A percentile compares a stretch with the other conserved stretches of the same genome.
These are phyloP conservation scores for Guillardia theta DNA, from an alignment of 78 protist species.

Conservation along the genomic window DNA sequence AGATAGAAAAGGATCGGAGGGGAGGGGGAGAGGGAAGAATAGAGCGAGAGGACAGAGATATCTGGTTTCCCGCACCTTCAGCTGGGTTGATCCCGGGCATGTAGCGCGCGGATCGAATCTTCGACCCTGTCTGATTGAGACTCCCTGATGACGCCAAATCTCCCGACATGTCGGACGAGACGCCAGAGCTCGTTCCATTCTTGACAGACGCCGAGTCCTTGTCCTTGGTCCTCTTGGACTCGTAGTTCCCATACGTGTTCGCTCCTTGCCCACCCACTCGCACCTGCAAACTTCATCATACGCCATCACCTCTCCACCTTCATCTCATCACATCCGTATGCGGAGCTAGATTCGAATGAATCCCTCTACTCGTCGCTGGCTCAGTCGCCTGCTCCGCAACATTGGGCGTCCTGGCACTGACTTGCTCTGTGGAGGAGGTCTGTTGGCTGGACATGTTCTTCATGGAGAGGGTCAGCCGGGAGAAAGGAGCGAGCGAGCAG, in stretches of 20 bases:
- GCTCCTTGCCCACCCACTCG: neutral
- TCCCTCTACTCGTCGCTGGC: too few species aligned
- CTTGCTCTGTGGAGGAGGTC: too few species aligned
- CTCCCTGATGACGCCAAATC: neutral
- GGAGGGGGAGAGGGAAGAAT: too few species aligned
- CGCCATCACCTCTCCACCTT: neutral
- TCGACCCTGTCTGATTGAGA: neutral
- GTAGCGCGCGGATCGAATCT: neutral
- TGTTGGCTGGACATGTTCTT: neutral
- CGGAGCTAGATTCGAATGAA: too few species aligned
- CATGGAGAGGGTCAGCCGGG: neutral
- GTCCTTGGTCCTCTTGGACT: neutral
- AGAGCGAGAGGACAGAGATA: too few species aligned
- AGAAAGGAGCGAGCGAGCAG: neutral
- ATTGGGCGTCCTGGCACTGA: too few species aligned
- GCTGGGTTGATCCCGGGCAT: neutral
- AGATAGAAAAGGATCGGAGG: too few species aligned
- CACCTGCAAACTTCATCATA: neutral
- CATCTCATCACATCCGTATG: too few species aligned
- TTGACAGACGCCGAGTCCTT: neutral
- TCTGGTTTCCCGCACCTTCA: neutral
- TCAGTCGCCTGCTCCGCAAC: too few species aligned
- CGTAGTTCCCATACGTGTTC: constrained; percentile 11
- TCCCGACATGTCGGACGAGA: neutral
- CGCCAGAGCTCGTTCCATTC: neutral